Evolutionary conservation across 345 rosid genomes (phyloP), one percentile per base, ranked within the genome.

Genomic region (Linum tenue): DNA sequence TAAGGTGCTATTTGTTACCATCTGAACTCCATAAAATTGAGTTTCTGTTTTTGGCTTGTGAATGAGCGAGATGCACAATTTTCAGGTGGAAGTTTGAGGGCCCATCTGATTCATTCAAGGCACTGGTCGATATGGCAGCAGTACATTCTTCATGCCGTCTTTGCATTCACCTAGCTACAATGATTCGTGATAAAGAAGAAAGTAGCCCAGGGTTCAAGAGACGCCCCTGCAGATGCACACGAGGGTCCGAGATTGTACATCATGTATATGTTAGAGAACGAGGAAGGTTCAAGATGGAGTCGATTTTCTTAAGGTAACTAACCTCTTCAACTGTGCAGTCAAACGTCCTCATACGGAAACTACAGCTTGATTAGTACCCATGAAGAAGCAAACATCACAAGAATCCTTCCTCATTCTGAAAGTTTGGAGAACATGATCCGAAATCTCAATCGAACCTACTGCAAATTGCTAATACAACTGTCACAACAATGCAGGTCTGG

Each of bases 101-200:
- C n/a, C 99, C 97, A 37, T 84, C 90, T 7, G 92, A 90, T 76
- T 83, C 92, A 70, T 94, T 90, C 81, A 94, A 88, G 80, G 97
- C 99, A 65, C 90, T 94, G 22, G 85, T 94, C 67, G 99, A 94
- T 78, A 90, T 90, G 99, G 89, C 97, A 39, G 92, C 89, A 2
- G 97, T 90, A 35, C 97, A 94, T 65, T 94, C 97, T 56, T 88
- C 99, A n/a, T 94, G 99, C 66, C 96, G 97, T n/a, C 91, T 90
- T 64, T 94, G 97, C 75, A 85, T 90, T 71, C 86, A 90, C 75
- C 67, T 94, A 51, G 99, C 97, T 35, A 90, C 97, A 4, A 68
- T 64, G 60, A 78, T 84, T 71, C 80, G 65, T 36, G 89, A 86
- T 73, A 75, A 80, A 76, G 99, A 94, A 82, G 97, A 94, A 69